Conservation (phyloP, 345 rosid species). For the Euphorbia pulcherrima region DNA sequence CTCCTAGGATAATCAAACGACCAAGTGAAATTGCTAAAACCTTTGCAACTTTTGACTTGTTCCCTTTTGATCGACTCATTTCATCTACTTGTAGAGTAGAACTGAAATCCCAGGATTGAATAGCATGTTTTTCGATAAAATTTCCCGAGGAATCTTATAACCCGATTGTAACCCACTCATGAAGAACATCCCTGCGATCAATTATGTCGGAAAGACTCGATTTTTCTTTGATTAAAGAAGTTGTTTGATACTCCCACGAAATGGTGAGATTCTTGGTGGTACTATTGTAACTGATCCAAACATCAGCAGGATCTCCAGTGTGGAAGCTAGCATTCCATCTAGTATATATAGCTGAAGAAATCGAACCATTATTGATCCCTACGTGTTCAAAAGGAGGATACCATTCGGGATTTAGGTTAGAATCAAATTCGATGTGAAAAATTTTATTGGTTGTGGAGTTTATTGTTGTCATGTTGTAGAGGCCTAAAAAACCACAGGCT, state of each 20-base stretch:
- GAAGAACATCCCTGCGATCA: slow-evolving; percentile 28
- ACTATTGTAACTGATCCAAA: slow-evolving; percentile 31
- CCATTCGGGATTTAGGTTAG: slow-evolving; percentile 23
- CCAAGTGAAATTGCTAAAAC: slow-evolving; percentile 22
- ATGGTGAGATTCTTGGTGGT: slow-evolving; percentile 29
- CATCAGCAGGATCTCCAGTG: slow-evolving; percentile 30
- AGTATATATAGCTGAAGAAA: slow-evolving; percentile 24
- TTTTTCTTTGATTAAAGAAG: slow-evolving; percentile 12
- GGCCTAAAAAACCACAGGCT: slow-evolving; percentile 39
- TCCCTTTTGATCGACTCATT: not conserved
- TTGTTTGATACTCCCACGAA: slow-evolving; percentile 27
- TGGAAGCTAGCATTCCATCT: slow-evolving; percentile 41
- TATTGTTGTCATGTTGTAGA: slow-evolving; percentile 24
- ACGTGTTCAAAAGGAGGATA: slow-evolving; percentile 38
- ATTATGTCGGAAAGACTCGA: slow-evolving; percentile 27
- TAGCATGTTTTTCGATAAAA: slow-evolving; percentile 5
- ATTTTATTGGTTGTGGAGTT: slow-evolving; percentile 23
- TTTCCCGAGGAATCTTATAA: slow-evolving; percentile 37
- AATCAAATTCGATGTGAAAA: slow-evolving; percentile 33
- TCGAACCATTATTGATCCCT: slow-evolving; percentile 41
- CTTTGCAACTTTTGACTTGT: slow-evolving; percentile 10
- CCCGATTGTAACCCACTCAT: slow-evolving; percentile 35
- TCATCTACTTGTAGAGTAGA: slow-evolving; percentile 28
- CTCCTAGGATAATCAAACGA: slow-evolving; percentile 16
- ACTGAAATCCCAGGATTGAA: slow-evolving; percentile 40